Conservation (phyloP, 1,284 basidiomycete genomes). For the Golubevia sp. region DNA sequence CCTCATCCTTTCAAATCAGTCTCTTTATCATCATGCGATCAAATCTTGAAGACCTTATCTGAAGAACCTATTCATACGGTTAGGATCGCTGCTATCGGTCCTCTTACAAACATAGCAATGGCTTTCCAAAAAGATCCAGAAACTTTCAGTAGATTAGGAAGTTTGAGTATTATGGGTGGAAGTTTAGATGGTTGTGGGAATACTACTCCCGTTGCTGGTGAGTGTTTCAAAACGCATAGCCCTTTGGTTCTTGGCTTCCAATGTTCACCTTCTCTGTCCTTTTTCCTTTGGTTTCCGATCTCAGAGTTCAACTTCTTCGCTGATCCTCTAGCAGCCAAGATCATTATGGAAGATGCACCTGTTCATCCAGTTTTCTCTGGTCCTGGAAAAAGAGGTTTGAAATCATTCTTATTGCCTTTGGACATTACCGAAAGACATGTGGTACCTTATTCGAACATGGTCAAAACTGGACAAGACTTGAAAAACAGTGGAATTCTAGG, state of each 20-base stretch:
- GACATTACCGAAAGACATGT: slow-evolving; percentile 46
- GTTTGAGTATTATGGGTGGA: slow-evolving; percentile 93
- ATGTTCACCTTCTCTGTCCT: neutral
- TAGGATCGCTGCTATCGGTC: slow-evolving; percentile 84
- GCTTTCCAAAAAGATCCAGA: slow-evolving; percentile 70
- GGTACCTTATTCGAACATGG: slow-evolving; percentile 39
- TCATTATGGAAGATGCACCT: slow-evolving; percentile 35
- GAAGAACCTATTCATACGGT: slow-evolving; percentile 70
- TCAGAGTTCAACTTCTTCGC: slow-evolving; percentile 87
- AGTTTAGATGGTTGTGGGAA: slow-evolving; percentile 91
- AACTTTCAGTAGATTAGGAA: slow-evolving; percentile 68
- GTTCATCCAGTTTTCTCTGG: slow-evolving; percentile 9
- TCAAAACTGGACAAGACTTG: slow-evolving; percentile 24
- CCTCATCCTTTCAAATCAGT: slow-evolving; percentile 62
- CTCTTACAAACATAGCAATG: slow-evolving; percentile 81
- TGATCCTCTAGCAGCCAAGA: slow-evolving; percentile 78
- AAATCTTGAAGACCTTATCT: slow-evolving; percentile 73
- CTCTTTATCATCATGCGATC: slow-evolving; percentile 68
- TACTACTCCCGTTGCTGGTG: slow-evolving; percentile 73
- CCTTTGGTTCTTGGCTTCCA: too few relatives aligned
- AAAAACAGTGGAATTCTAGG: slow-evolving; percentile 1
- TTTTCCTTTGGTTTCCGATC: slow-evolving; percentile 11
- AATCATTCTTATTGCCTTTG: slow-evolving; percentile 38
- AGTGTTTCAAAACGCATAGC: too few relatives aligned
- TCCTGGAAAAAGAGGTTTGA: slow-evolving; percentile 19